Evolutionary conservation across 106 monocot species (phyloP).

Genomic region (Dioscorea dumetorum): DNA sequence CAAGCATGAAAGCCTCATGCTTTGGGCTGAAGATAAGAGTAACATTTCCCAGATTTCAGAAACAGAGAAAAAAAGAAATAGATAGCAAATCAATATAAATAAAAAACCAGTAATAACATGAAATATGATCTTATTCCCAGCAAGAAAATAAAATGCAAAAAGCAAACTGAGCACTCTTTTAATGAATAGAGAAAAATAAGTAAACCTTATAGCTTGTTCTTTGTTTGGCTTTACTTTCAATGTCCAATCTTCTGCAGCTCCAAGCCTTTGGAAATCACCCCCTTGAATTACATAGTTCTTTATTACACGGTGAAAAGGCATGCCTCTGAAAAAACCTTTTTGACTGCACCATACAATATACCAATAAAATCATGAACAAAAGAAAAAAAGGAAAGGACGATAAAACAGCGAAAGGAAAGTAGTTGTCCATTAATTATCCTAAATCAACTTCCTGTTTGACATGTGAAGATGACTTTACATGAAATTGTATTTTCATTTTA

Average conservation of each 20-base stretch:
- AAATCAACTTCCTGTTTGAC: background rate
- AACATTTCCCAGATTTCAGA: background rate
- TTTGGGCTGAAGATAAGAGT: constrained; percentile 54
- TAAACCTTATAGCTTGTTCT: constrained; percentile 56
- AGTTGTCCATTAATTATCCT: background rate
- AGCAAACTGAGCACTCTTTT: background rate
- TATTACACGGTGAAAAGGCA: constrained; percentile 82
- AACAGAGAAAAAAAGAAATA: background rate
- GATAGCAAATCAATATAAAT: background rate
- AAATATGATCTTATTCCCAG: background rate
- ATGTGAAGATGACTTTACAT: background rate
- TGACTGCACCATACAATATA: constrained; percentile 42
- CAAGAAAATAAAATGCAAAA: background rate
- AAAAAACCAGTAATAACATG: background rate
- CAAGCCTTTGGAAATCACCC: constrained; percentile 51
- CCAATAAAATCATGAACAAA: background rate
- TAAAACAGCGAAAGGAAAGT: background rate
- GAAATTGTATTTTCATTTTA: background rate
- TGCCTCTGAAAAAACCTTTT: constrained; percentile 82
- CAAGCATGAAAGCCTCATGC: constrained; percentile 97
- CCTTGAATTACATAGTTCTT: constrained; percentile 97
- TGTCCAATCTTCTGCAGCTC: constrained; percentile 82
- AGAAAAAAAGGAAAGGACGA: background rate
- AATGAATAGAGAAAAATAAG: background rate
- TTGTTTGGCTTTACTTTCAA: constrained; percentile 58